Percentiles rank a stretch among this genome's conserved stretches.
Evolutionary conservation across 2,329 filamentous ascomycete genomes (phyloP).

Genomic region (Monilinia fructicola): DNA sequence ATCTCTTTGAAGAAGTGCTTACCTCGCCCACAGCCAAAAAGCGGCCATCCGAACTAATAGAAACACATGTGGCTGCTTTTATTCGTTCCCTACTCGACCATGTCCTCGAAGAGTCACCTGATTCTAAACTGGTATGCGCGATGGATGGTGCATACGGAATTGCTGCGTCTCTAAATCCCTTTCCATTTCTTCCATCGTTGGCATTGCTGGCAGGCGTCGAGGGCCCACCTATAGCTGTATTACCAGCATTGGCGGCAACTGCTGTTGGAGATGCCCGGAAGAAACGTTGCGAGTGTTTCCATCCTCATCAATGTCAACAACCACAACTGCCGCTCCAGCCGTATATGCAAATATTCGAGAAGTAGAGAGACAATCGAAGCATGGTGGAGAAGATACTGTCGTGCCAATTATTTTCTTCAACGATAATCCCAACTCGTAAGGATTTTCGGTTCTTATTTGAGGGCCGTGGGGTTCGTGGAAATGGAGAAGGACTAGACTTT

Average conservation of each 20-base stretch:
- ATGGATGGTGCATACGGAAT: conserved; percentile 41
- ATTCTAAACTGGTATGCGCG: conserved; percentile 46
- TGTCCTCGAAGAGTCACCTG: conserved; percentile 69
- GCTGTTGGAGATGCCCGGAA: conserved; percentile 83
- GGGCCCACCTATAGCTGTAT: conserved; percentile 53
- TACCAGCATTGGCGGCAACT: conserved; percentile 57
- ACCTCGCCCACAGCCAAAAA: conserved; percentile 89
- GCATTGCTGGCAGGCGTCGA: conserved; percentile 56
- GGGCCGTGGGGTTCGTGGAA: conserved; percentile 62
- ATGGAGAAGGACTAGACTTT: conserved; percentile 73
- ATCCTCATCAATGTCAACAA: conserved; percentile 74
- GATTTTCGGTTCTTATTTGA: conserved; percentile 50
- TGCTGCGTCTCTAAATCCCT: conserved; percentile 49
- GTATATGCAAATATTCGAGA: conserved; percentile 79
- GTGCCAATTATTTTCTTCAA: conserved; percentile 87
- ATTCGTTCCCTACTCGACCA: conserved; percentile 90
- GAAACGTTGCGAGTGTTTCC: conserved; percentile 73
- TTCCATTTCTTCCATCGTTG: conserved; percentile 62
- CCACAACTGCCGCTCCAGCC: conserved; percentile 88
- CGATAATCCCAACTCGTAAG: conserved; percentile 61
- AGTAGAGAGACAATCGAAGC: conserved; percentile 77
- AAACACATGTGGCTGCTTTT: conserved; percentile 89
- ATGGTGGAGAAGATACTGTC: conserved; percentile 79
- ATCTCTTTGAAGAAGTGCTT: conserved; percentile 36
- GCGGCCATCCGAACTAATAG: conserved; percentile 81